Base-by-base conservation (phyloP, 1,284 basidiomycete genomes). In the Ceratobasidium sp. region DNA sequence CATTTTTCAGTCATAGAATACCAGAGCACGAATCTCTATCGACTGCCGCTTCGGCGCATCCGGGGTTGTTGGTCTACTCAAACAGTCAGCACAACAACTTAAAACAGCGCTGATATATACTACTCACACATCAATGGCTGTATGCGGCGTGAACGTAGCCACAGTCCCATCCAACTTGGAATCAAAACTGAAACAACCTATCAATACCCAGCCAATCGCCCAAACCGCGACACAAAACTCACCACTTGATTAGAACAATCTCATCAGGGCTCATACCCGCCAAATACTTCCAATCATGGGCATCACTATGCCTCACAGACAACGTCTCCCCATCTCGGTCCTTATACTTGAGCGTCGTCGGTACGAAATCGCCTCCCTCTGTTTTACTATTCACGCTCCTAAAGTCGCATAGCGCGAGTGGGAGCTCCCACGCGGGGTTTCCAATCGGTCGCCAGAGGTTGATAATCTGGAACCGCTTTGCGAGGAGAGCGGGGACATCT, bases 381-480 rank as follows among this genome's bases (percentile, higher is more conserved):
- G 87, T 83, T 79, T 87, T 82, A 2, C 81, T 69, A 80, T 90
- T 86, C n/a, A 93, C 87, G 49, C 86, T 89, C 39, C 89, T 84
- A 7, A 81, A 91, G 81, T 94, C 92, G 81, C 91, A 92, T 5
- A 93, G 85, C 0, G 89, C 89, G 56, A 93, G 87, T 1, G 92
- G 92, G 85, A 86, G 88, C 82, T 93, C 91, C 51, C 85, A 83
- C 10, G 91, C 85, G 2, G 89, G 82, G 79, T 88, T 84, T 7
- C 84, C 80, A 78, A 93, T 90, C 0, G 92, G 92, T 9, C 91
- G 85, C 92, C 92, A 94, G 78, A 93, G 87, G 85, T 93, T 94
- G 85, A 94, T 89, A 73, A 93, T 90, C 83, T 93, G 91, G 85
- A 89, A 90, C 28, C 90, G 89, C 39, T 85, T 83, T 68, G 85